Percentiles rank a stretch among this genome's conserved stretches.
phyloP scores from a whole-genome alignment of 176 grass and related monocot species.

The Typha latifolia region DNA sequence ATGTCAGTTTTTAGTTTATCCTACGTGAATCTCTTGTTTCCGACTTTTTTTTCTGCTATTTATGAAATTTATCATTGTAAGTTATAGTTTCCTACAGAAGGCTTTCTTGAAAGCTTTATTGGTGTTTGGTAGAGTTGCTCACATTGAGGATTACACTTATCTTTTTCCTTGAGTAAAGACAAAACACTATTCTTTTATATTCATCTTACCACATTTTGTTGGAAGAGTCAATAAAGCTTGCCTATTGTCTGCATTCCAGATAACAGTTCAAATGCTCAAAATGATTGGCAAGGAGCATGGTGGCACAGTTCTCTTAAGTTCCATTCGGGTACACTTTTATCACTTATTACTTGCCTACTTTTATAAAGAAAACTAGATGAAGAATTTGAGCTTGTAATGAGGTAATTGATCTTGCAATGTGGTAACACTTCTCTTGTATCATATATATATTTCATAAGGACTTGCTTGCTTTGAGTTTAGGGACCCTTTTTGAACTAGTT shows the following conservation, averaged over 20 bases:
- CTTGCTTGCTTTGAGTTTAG: no score
- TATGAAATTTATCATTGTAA: slow-evolving; percentile 6
- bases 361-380: background rate
- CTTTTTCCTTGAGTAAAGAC: background rate
- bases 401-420: no score
- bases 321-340: slow-evolving; percentile 49
- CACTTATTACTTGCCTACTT: background rate
- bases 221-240: background rate
- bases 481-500: no score
- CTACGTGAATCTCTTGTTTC: background rate
- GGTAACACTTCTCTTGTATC: no score
- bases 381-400: no score
- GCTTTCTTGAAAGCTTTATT: background rate
- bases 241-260: slow-evolving; percentile 35
- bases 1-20: no score
- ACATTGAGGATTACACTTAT: background rate
- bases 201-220: background rate
- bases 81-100: slow-evolving; percentile 3
- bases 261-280: slow-evolving; percentile 84
- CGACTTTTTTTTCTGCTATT: slow-evolving; percentile 5
- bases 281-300: slow-evolving; percentile 95
- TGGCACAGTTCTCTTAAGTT: slow-evolving; percentile 73
- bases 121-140: no score
- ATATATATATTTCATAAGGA: no score
- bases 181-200: background rate